phyloP scores from a whole-genome alignment of 2,329 filamentous ascomycete genomes.

The Ophiostoma himal-ulmi region DNA sequence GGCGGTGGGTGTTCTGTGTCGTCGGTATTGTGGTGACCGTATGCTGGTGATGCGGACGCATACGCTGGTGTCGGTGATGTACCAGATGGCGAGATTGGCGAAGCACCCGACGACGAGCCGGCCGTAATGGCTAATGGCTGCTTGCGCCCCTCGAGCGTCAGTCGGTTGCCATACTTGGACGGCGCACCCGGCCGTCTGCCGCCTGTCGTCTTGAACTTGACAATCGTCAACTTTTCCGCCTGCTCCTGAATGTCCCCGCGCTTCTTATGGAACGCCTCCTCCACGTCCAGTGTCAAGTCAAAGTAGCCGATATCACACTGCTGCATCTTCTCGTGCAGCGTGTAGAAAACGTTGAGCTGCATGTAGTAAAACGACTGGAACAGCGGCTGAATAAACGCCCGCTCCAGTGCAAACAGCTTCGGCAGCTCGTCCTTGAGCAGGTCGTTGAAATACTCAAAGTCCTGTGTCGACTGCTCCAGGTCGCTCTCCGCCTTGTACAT shows the following conservation, averaged over 20 bases:
- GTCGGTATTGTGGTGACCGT: slow-evolving; percentile 25
- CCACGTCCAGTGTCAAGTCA: slow-evolving; percentile 81
- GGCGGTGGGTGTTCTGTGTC: slow-evolving; percentile 56
- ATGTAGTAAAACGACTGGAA: slow-evolving; percentile 99
- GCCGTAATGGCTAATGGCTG: slow-evolving; percentile 46
- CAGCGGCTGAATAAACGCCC: slow-evolving; percentile 90
- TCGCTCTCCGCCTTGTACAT: slow-evolving; percentile 93
- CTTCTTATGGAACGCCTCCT: slow-evolving; percentile 85
- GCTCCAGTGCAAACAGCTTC: slow-evolving; percentile 81
- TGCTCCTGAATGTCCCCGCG: slow-evolving; percentile 80
- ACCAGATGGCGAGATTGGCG: slow-evolving; percentile 11
- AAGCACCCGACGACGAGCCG: slow-evolving; percentile 35
- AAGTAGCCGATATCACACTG: slow-evolving; percentile 96
- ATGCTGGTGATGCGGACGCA: slow-evolving; percentile 11
- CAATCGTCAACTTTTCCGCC: slow-evolving; percentile 77
- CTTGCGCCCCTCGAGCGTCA: slow-evolving; percentile 45
- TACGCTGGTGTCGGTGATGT: slow-evolving; percentile 1
- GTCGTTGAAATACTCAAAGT: slow-evolving; percentile 98
- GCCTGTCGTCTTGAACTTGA: slow-evolving; percentile 86
- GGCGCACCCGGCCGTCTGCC: slow-evolving; percentile 55
- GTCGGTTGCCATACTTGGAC: slow-evolving; percentile 43
- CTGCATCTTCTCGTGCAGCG: slow-evolving; percentile 96
- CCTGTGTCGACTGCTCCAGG: slow-evolving; percentile 83
- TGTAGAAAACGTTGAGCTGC: slow-evolving; percentile 99
- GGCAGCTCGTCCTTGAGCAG: slow-evolving; percentile 93